Conservation (phyloP, 306 rosid species). For the Pueraria montana region DNA sequence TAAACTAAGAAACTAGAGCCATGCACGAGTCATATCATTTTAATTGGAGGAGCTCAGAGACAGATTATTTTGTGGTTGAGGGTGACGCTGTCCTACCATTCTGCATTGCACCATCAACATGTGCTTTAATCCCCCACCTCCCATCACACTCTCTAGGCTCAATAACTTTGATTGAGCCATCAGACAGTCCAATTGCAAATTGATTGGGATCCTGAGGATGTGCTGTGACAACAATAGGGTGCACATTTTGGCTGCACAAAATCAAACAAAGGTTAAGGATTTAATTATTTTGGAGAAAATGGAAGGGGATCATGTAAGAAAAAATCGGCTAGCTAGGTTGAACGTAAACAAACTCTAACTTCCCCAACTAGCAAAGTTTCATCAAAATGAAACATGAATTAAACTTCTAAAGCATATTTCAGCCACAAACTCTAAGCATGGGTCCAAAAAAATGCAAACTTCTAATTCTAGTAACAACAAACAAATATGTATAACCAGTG, state of each 20-base stretch:
- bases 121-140: conserved; percentile 33
- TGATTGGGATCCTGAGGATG: conserved; percentile 74
- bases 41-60: conserved; percentile 55
- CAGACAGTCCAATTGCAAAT: conserved; percentile 72
- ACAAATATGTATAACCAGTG: neutral
- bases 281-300: neutral
- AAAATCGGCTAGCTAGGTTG: neutral
- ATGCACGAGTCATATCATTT: conserved; percentile 49
- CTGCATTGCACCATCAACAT: conserved; percentile 37
- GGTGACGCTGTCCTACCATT: conserved; percentile 61
- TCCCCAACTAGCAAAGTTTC: conserved; percentile 17
- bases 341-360: neutral
- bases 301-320: neutral
- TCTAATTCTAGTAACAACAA: neutral
- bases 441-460: neutral
- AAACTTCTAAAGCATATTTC: neutral
- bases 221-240: conserved; percentile 67
- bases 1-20: conserved; percentile 6
- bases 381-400: neutral
- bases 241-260: conserved; percentile 62
- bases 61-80: conserved; percentile 57
- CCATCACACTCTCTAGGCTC: conserved; percentile 41
- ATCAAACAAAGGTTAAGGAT: conserved; percentile 13
- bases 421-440: neutral
- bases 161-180: conserved; percentile 67